Percentiles rank a stretch among this genome's conserved stretches.
Conservation (phyloP, 2,329 filamentous ascomycete genomes). For the Xylariaceae sp. region DNA sequence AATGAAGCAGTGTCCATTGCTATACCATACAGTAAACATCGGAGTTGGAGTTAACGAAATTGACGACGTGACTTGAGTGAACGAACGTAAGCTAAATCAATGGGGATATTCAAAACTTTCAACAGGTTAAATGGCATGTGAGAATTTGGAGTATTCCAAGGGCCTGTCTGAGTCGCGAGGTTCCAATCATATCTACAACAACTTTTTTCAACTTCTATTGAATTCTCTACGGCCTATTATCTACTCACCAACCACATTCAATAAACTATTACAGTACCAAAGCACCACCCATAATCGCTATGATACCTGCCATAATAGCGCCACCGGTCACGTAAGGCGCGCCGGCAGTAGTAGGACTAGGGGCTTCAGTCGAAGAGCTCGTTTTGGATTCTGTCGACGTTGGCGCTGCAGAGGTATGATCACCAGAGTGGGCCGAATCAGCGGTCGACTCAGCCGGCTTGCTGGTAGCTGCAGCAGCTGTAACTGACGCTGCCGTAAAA, state of each 20-base stretch:
- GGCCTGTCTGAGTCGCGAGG: background rate
- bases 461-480: background rate
- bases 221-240: background rate
- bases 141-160: background rate
- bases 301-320: background rate
- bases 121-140: background rate
- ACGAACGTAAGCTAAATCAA: background rate
- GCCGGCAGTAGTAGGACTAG: background rate
- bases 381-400: background rate
- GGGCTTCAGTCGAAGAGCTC: background rate
- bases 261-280: background rate
- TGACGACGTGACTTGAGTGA: background rate
- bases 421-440: background rate
- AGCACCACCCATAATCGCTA: background rate
- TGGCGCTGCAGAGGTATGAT: background rate
- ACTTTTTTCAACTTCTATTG: background rate
- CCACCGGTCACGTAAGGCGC: background rate
- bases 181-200: background rate
- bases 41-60: background rate
- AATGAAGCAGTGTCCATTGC: background rate
- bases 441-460: background rate
- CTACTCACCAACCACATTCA: background rate
- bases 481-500: background rate
- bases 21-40: background rate
- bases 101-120: background rate